Evolutionary conservation across 352 stramenopile species (phyloP).

Genomic region (Lagenidium giganteum): DNA sequence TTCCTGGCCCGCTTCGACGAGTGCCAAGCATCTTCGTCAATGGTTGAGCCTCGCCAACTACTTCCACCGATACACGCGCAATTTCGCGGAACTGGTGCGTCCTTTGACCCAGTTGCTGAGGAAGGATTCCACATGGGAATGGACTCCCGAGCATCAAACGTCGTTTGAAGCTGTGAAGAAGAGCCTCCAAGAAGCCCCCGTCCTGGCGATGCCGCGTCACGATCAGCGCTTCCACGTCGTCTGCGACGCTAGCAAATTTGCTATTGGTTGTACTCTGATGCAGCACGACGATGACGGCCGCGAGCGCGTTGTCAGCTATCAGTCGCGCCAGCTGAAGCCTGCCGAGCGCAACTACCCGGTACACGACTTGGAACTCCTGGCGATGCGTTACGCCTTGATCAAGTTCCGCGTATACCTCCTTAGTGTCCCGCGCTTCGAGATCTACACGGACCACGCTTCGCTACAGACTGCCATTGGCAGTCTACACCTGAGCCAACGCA

Average conservation of each 20-base stretch:
- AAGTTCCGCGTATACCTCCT: too few species aligned
- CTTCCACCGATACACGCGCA: neutral
- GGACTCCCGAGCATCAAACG: neutral
- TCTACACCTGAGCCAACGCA: slow-evolving; percentile 6
- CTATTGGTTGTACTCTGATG: slow-evolving; percentile 8
- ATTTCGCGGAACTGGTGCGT: neutral
- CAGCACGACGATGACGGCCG: slow-evolving; percentile 3
- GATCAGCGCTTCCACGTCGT: neutral
- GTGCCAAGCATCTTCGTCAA: slow-evolving; percentile 3
- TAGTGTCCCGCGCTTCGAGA: slow-evolving; percentile 1
- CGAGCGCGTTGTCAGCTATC: slow-evolving; percentile 13
- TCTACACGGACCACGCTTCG: slow-evolving; percentile 18
- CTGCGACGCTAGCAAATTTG: slow-evolving; percentile 1
- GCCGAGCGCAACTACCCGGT: slow-evolving; percentile 16
- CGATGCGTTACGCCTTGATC: too few species aligned
- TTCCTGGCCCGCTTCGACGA: neutral
- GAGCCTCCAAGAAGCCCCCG: slow-evolving; percentile 1
- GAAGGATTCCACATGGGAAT: neutral
- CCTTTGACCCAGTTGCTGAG: neutral
- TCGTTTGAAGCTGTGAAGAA: slow-evolving; percentile 4
- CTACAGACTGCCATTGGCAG: slow-evolving; percentile 1
- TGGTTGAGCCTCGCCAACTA: slow-evolving; percentile 5
- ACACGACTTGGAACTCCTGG: too few species aligned
- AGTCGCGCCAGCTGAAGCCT: slow-evolving; percentile 8
- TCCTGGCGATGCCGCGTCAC: neutral